phyloP scores from a whole-genome alignment of 495 filamentous ascomycete species.

The Lasiosphaeria miniovina region DNA sequence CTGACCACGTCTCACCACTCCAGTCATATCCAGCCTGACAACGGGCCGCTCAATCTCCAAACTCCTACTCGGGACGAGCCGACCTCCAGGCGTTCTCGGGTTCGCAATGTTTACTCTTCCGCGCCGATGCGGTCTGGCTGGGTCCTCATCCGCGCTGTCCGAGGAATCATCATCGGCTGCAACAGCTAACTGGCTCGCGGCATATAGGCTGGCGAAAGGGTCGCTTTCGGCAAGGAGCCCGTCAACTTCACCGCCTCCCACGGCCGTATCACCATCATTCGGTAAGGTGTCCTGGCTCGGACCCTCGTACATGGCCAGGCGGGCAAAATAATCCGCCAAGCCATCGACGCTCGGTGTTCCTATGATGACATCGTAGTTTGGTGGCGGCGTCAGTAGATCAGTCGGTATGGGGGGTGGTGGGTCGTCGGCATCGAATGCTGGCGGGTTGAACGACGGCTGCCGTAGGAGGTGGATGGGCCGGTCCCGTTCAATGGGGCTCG shows the following conservation, averaged over 20 bases:
- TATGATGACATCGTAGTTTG: conserved; percentile 83
- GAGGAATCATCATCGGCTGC: conserved; percentile 35
- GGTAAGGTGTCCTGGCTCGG: conserved; percentile 21
- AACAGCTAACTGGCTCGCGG: neutral
- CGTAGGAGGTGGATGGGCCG: conserved; percentile 88
- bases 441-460: conserved; percentile 85
- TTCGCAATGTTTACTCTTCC: conserved; percentile 54
- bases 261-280: neutral
- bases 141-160: conserved; percentile 34
- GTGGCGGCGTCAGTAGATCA: conserved; percentile 75
- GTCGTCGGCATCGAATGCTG: conserved; percentile 81
- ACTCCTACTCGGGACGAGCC: conserved; percentile 45
- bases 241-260: conserved; percentile 2
- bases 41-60: conserved; percentile 45
- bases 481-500: conserved; percentile 21
- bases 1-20: conserved; percentile 13
- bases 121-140: conserved; percentile 39
- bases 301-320: conserved; percentile 44
- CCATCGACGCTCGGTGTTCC: conserved; percentile 74
- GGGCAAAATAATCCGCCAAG: conserved; percentile 86
- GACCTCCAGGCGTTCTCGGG: conserved; percentile 52
- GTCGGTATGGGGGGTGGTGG: conserved; percentile 59
- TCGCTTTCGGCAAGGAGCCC: conserved; percentile 4
- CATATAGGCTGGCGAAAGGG: neutral
- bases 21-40: conserved; percentile 34